Conservation (phyloP, 169 alveolate species). For the Plasmodium fragile region DNA sequence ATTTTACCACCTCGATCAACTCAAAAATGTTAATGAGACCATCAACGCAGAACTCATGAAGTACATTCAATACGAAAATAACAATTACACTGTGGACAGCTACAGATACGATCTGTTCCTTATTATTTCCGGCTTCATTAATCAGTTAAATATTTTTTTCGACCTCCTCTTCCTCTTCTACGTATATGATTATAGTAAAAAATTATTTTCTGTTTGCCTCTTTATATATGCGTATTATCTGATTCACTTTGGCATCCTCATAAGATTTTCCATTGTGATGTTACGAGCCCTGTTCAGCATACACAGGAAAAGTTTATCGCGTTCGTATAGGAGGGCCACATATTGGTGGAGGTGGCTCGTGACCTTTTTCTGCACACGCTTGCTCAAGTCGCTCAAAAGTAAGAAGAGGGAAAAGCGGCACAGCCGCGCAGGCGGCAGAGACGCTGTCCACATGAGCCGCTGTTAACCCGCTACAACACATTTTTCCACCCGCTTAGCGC, state of each 20-base stretch:
- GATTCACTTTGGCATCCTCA: constrained; percentile 11
- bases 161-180: constrained; percentile 48
- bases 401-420: not conserved
- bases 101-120: constrained; percentile 38
- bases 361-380: not conserved
- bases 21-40: constrained; percentile 32
- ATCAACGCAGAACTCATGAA: constrained; percentile 45
- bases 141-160: constrained; percentile 55
- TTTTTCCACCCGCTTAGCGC: too few species aligned
- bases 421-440: too few species aligned
- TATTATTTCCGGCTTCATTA: constrained; percentile 29
- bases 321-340: not conserved
- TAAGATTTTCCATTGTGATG: constrained; percentile 9
- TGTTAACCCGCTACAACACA: not conserved
- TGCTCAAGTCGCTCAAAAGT: not conserved
- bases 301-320: constrained; percentile 9
- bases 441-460: too few species aligned
- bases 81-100: constrained; percentile 39
- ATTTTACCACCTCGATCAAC: not conserved
- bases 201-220: constrained; percentile 25
- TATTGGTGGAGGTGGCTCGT: not conserved
- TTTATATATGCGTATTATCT: constrained; percentile 41
- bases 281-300: not conserved
- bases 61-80: constrained; percentile 69
- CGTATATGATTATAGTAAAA: constrained; percentile 28